Percentiles rank a stretch among this genome's conserved stretches.
phyloP scores from a whole-genome alignment of 2,329 filamentous ascomycete species.

The Knufia fluminis region DNA sequence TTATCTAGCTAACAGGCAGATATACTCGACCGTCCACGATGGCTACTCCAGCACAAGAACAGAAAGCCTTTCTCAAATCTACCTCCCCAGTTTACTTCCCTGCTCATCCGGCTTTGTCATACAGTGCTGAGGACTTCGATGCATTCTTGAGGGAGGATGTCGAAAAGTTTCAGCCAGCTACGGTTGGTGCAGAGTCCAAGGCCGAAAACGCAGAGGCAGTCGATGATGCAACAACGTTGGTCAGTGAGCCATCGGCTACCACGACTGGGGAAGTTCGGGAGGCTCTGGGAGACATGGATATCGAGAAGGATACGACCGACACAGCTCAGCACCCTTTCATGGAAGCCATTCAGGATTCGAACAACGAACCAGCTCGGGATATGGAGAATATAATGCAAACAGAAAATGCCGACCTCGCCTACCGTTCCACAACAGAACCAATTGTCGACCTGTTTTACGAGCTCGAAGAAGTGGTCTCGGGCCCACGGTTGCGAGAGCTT shows the following conservation, averaged over 20 bases:
- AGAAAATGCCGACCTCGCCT: constrained; percentile 43
- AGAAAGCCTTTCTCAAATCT: constrained; percentile 2
- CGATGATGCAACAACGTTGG: not conserved
- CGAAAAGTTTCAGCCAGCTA: not conserved
- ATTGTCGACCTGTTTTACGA: constrained; percentile 49
- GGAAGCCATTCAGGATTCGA: not conserved
- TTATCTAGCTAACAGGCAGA: no score
- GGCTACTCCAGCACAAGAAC: constrained; percentile 1
- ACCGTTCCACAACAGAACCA: constrained; percentile 36
- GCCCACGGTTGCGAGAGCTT: constrained; percentile 31
- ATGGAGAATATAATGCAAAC: constrained; percentile 43
- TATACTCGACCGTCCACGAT: not conserved
- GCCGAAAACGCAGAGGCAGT: not conserved
- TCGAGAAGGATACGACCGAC: not conserved
- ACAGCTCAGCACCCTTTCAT: constrained; percentile 6
- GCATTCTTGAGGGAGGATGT: constrained; percentile 5
- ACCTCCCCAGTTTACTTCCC: constrained; percentile 7
- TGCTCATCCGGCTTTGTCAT: not conserved
- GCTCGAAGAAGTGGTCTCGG: constrained; percentile 34
- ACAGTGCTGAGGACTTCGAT: not conserved
- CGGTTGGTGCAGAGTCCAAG: not conserved
- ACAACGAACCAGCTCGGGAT: not conserved
- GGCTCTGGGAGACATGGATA: not conserved
- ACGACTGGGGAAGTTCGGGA: not conserved
- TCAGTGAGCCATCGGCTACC: not conserved